These are phyloP conservation scores for Diplodia intermedia DNA, from an alignment of 2,329 filamentous ascomycete genomes.

Conservation along the genomic window DNA sequence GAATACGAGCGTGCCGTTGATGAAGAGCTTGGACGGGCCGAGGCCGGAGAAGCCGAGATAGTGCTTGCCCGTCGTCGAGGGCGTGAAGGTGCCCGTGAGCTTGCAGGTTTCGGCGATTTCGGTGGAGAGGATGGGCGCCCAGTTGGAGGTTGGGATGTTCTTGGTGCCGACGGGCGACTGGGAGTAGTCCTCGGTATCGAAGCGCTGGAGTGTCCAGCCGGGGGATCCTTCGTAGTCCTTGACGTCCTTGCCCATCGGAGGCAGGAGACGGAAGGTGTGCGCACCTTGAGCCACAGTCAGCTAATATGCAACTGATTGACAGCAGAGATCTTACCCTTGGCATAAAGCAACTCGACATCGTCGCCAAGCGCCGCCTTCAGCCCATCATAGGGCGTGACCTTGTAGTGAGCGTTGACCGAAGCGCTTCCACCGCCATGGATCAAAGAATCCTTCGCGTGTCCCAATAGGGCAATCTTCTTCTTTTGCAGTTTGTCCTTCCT, in stretches of 20 bases:
- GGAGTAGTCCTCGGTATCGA: conserved; percentile 40
- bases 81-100: conserved; percentile 48
- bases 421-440: conserved; percentile 73
- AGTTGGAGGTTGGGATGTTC: conserved; percentile 42
- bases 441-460: conserved; percentile 72
- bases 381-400: conserved; percentile 65
- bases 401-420: conserved; percentile 74
- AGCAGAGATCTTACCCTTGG: conserved; percentile 38
- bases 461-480: conserved; percentile 67
- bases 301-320: neutral
- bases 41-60: conserved; percentile 73
- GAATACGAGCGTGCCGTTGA: conserved; percentile 66
- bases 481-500: conserved; percentile 50
- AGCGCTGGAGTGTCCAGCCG: conserved; percentile 45
- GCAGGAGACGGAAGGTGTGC: conserved; percentile 45
- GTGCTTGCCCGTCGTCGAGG: conserved; percentile 66
- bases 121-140: conserved; percentile 38
- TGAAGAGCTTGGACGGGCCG: conserved; percentile 66
- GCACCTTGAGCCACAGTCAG: conserved; percentile 35
- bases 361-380: conserved; percentile 14
- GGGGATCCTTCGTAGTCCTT: conserved; percentile 41
- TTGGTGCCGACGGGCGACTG: conserved; percentile 39
- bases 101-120: conserved; percentile 37
- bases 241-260: conserved; percentile 40
- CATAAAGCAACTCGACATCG: conserved; percentile 60